Evolutionary conservation across 2,329 filamentous ascomycete genomes (phyloP), one percentile per base, ranked within the genome.

Genomic region (Aspergillus oerlinghausenensis): DNA sequence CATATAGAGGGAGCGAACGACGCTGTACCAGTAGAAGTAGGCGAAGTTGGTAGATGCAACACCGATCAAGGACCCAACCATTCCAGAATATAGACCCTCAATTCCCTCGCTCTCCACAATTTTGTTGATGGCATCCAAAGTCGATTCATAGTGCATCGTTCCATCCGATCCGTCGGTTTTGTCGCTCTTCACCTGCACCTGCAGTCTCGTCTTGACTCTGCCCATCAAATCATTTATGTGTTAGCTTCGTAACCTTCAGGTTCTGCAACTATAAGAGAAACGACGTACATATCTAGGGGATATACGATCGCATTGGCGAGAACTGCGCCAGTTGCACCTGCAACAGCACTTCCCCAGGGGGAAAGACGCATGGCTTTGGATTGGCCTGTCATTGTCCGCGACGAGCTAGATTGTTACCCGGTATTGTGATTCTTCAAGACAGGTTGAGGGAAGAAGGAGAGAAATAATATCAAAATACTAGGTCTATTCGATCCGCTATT

Each of bases 11-110:
- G 85, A 85, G 61, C 94, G 86, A 32, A 97, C 90, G 28, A 94
- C 78, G 4, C 91, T 93, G 74, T 97, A 97, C 92, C 93, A 97
- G 79, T 99, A 99, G 74, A 99, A 99, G 78, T 99, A 99, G 67
- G 94, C 94, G 72, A 99, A 99, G 75, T 99, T 99, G 52, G 93
- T 97, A 26, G 92, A 97, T 1, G 92, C 93, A 38, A 99, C 94
- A 54, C 94, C 94, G 52, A 97, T 78, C 19, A 99, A 80, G 4
- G 92, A 86, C 51, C 93, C 92, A 58, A 85, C 82, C 73, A 99
- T 92, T 59, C 94, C 94, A 52, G 89, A 86, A 69, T 99, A 99
- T 7, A 99, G 84, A 6, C 94, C 94, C 49, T 79, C 68, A 8
- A 94, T 55, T 32, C 94, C 94, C 65, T 99, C 94, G 53, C 86